These are phyloP conservation scores for Moesziomyces antarcticus DNA, from an alignment of 1,284 basidiomycete species.

Conservation along the genomic window DNA sequence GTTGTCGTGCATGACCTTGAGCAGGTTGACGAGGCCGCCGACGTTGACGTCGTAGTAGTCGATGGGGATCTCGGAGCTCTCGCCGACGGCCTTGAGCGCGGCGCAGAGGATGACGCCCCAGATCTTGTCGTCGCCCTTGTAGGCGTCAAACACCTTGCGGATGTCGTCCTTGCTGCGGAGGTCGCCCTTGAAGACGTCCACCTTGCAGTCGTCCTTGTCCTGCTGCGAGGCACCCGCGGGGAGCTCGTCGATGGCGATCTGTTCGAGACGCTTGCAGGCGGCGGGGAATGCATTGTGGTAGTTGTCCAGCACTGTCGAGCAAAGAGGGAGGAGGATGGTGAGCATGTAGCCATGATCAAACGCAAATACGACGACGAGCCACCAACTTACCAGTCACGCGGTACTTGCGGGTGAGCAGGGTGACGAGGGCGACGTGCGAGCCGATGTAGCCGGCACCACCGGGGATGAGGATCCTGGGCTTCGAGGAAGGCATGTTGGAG, in stretches of 20 bases:
- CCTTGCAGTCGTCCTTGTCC: constrained; percentile 79
- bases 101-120: constrained; percentile 98
- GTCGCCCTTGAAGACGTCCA: constrained; percentile 72
- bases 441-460: constrained; percentile 72
- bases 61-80: constrained; percentile 93
- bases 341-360: too few species aligned
- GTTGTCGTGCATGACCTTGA: constrained; percentile 78
- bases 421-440: constrained; percentile 86
- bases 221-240: constrained; percentile 74
- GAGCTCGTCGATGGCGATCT: constrained; percentile 79
- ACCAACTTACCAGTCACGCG: constrained; percentile 73
- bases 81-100: constrained; percentile 97
- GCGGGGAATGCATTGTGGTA: constrained; percentile 86
- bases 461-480: constrained; percentile 65
- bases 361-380: neutral
- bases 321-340: neutral
- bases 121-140: constrained; percentile 71
- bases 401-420: constrained; percentile 87
- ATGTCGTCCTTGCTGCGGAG: constrained; percentile 59
- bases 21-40: constrained; percentile 61
- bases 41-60: constrained; percentile 70
- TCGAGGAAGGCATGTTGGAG: constrained; percentile 39
- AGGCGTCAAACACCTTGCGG: constrained; percentile 55
- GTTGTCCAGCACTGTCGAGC: constrained; percentile 65
- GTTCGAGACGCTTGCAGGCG: constrained; percentile 78